phyloP scores from a whole-genome alignment of 257 asterid species.

The Nicotiana noctiflora region DNA sequence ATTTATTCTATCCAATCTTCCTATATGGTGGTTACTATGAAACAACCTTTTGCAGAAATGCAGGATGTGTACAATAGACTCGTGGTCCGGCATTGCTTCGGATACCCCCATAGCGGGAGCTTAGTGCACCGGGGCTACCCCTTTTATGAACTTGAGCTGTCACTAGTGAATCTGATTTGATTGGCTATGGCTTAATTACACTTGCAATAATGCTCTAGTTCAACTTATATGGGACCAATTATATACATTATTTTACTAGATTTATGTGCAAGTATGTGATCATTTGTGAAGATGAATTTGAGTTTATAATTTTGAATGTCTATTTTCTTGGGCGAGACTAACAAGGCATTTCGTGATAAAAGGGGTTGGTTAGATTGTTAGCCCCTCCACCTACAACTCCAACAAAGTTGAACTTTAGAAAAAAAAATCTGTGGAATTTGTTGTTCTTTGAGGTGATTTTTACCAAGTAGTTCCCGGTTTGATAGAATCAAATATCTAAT shows the following conservation, averaged over 20 bases:
- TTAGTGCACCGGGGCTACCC: no score
- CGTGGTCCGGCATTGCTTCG: no score
- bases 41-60: no score
- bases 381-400: no score
- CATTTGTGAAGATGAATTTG: background rate
- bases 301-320: background rate
- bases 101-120: no score
- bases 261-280: slow-evolving; percentile 4
- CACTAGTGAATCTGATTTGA: background rate
- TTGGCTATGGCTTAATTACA: background rate
- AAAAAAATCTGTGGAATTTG: background rate
- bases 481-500: no score
- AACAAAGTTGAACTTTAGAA: no score
- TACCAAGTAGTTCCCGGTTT: background rate
- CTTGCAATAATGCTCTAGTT: no score
- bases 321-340: background rate
- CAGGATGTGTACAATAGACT: no score
- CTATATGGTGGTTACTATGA: no score
- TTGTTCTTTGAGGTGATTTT: background rate
- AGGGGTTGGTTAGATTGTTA: no score
- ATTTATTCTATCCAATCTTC: background rate
- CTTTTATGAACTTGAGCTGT: background rate
- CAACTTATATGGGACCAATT: no score
- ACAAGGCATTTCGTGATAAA: background rate
- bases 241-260: background rate